Evolutionary conservation across 495 filamentous ascomycete genomes (phyloP).

Genomic region (Penicillium paradoxum): DNA sequence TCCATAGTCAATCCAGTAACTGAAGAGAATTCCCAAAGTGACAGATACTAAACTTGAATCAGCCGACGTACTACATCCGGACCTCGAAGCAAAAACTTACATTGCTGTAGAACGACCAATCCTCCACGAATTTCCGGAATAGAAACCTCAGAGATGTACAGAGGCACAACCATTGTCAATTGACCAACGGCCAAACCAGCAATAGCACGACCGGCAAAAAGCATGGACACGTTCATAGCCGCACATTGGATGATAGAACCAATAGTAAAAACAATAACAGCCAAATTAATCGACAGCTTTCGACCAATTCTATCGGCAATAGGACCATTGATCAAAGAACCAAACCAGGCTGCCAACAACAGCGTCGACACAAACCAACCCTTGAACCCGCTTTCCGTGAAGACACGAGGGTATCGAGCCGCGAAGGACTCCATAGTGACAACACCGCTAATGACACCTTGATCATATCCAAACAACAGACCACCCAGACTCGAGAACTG

Average conservation of each 20-base stretch:
- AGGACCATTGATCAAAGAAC: conserved; percentile 69
- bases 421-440: conserved; percentile 42
- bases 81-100: conserved; percentile 26
- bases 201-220: conserved; percentile 69
- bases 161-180: conserved; percentile 42
- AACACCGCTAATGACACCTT: conserved; percentile 36
- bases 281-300: conserved; percentile 69
- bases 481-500: conserved; percentile 58
- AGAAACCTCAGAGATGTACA: conserved; percentile 40
- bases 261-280: conserved; percentile 66
- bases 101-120: conserved; percentile 72
- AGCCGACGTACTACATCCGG: neutral
- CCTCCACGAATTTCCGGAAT: conserved; percentile 62
- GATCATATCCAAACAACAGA: conserved; percentile 39
- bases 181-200: conserved; percentile 47
- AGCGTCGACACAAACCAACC: conserved; percentile 79
- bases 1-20: conserved; percentile 77
- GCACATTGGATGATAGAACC: conserved; percentile 72
- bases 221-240: conserved; percentile 52
- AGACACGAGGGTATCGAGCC: conserved; percentile 59
- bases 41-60: conserved; percentile 52
- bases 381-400: conserved; percentile 58
- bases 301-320: conserved; percentile 69
- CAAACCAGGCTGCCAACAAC: conserved; percentile 76
- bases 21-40: conserved; percentile 75